These are phyloP conservation scores for Annulohypoxylon bovei DNA, from an alignment of 495 filamentous ascomycete species.

Conservation along the genomic window DNA sequence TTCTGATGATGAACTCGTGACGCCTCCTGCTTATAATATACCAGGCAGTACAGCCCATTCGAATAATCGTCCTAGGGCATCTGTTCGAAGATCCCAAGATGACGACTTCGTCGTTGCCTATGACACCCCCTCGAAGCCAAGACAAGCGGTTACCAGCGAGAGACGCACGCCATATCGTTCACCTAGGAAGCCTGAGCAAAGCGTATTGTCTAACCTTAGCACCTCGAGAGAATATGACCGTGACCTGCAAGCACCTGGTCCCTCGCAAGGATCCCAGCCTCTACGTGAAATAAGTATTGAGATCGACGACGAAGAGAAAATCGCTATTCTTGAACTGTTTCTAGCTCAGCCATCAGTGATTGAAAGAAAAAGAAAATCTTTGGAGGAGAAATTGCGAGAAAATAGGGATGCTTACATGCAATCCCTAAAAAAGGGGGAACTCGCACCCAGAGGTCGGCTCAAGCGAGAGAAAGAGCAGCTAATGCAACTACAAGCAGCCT, in stretches of 20 bases:
- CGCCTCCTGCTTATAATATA: constrained; percentile 39
- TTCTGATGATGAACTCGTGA: constrained; percentile 60
- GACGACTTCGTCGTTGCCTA: constrained; percentile 33
- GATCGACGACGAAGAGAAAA: constrained; percentile 41
- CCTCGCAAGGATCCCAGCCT: constrained; percentile 20
- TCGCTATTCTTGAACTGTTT: constrained; percentile 47
- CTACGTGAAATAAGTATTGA: constrained; percentile 10
- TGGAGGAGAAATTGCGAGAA: constrained; percentile 43
- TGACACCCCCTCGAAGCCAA: constrained; percentile 38
- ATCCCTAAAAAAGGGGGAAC: constrained; percentile 44
- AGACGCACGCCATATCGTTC: constrained; percentile 32
- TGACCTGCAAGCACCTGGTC: background rate
- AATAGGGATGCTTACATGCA: constrained; percentile 50
- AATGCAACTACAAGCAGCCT: constrained; percentile 45
- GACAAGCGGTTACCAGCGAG: constrained; percentile 10
- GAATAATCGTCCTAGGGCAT: constrained; percentile 26
- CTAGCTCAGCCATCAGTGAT: constrained; percentile 46
- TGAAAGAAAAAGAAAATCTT: constrained; percentile 40
- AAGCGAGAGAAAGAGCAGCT: constrained; percentile 49
- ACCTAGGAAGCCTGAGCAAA: constrained; percentile 29
- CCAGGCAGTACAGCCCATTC: constrained; percentile 31
- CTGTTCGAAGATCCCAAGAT: constrained; percentile 22
- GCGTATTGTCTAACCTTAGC: constrained; percentile 12
- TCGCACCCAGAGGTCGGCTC: constrained; percentile 48
- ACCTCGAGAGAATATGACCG: constrained; percentile 10